Evolutionary conservation across 495 filamentous ascomycete genomes (phyloP), one percentile per base, ranked within the genome.

Genomic region (Chlorociboria aeruginascens): DNA sequence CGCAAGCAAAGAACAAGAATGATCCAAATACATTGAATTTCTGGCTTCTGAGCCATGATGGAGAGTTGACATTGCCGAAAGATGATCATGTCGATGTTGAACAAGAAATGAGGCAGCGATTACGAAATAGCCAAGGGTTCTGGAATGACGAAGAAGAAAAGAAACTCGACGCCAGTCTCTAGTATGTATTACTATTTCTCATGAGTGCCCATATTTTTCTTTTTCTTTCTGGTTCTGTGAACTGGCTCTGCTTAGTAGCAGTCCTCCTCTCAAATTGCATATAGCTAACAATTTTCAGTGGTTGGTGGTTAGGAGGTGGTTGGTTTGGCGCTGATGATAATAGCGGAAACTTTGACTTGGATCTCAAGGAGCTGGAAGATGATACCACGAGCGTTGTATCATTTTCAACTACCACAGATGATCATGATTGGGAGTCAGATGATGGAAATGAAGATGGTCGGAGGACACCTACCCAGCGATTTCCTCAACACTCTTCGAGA

Each of bases 291-390:
- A 25, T 4, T 25, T 25, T 25, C 4, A 25, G 20, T 62, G 65
- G 64, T 10, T 89, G 87, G 76, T 95, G 85, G 81, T 77, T 79
- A 33, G 60, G 66, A 16, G 85, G 82, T 14, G 87, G 85, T 29
- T 86, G 83, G 62, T 95, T 84, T 81, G 89, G 89, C 1, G 79
- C 77, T 28, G 71, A 79, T 28, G 89, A 96, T 60, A 69, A 71
- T 4, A 92, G 81, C 48, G 81, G 82, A 6, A 79, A 85, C 31
- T 96, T 84, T 51, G 53, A 61, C 2, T 72, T 76, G 10, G 58
- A 62, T 29, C 12, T 53, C 48, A 3, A 78, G 10, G 66, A 76
- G 0, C 8, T 51, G 13, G 73, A 83, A 36, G 83, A 89, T 37
- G 85, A 90, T 55, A 78, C 76, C 8, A 89, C 83, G 2, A 93